Percentiles rank a stretch among this genome's conserved stretches.
phyloP scores from a whole-genome alignment of 805 yeast genomes.

The Candida easanensis region DNA sequence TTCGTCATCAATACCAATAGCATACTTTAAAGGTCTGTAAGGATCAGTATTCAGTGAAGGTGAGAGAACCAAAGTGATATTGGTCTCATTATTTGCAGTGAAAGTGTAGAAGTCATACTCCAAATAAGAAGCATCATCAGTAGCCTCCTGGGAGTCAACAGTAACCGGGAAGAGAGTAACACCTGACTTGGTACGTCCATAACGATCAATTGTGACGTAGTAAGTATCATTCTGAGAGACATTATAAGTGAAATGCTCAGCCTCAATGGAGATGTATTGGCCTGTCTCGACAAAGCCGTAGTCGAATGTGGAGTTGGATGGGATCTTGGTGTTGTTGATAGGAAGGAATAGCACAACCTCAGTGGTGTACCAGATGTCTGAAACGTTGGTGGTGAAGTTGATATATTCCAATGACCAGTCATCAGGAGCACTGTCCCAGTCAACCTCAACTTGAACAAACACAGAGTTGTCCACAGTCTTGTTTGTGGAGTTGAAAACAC shows the following conservation, averaged over 20 bases:
- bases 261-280: constrained; percentile 13
- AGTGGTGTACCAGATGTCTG: constrained; percentile 3
- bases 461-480: constrained; percentile 10
- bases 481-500: constrained; percentile 8
- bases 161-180: constrained; percentile 15
- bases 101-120: constrained; percentile 13
- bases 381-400: constrained; percentile 15
- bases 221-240: constrained; percentile 7
- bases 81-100: constrained; percentile 9
- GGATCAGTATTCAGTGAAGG: constrained; percentile 14
- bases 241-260: constrained; percentile 11
- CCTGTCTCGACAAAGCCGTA: constrained; percentile 14
- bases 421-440: constrained; percentile 14
- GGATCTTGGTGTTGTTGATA: constrained; percentile 12
- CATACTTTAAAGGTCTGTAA: constrained; percentile 14
- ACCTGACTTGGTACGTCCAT: constrained; percentile 13
- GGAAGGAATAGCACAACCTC: constrained; percentile 11
- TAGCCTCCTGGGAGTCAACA: constrained; percentile 10
- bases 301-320: constrained; percentile 4
- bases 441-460: constrained; percentile 8
- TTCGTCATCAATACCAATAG: constrained; percentile 12
- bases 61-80: constrained; percentile 10
- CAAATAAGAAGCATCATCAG: constrained; percentile 7
- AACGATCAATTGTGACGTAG: constrained; percentile 10
- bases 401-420: constrained; percentile 12